A percentile compares a stretch with the other conserved stretches of the same genome.
Conservation (phyloP, 73 alveolate species). For the Paramecium biaurelia region DNA sequence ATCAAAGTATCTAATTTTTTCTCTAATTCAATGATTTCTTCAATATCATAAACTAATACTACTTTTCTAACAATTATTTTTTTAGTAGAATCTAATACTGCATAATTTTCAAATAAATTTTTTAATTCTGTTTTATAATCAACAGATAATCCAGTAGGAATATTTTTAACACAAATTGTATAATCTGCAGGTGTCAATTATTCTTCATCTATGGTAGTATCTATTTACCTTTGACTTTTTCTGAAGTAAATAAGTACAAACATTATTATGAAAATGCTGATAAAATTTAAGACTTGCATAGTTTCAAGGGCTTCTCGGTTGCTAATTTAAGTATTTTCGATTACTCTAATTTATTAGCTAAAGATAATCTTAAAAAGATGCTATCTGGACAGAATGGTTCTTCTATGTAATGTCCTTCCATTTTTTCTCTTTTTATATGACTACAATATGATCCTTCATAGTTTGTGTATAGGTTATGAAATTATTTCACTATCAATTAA, state of each 20-base stretch:
- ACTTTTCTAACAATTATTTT: conserved; percentile 49
- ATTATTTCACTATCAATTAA: not conserved
- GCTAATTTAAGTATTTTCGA: not conserved
- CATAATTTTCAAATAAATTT: conserved; percentile 32
- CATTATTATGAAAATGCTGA: conserved; percentile 33
- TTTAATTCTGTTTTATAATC: conserved; percentile 54
- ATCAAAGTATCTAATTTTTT: conserved; percentile 16
- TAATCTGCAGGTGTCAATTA: conserved; percentile 59
- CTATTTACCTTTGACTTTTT: conserved; percentile 58
- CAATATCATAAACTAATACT: conserved; percentile 54
- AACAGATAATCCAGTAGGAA: conserved; percentile 48
- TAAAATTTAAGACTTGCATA: conserved; percentile 26
- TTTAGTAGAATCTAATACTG: conserved; percentile 9
- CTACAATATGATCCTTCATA: conserved; percentile 24
- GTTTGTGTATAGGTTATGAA: conserved; percentile 16
- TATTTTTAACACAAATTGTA: conserved; percentile 62
- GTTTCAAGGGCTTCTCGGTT: conserved; percentile 15
- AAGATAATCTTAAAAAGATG: not conserved
- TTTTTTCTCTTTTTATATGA: not conserved
- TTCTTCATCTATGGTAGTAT: conserved; percentile 55
- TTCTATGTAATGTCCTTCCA: not conserved
- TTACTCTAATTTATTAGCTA: conserved; percentile 42
- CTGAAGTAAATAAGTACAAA: conserved; percentile 51
- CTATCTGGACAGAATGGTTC: conserved; percentile 33
- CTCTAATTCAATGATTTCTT: conserved; percentile 41